Evolutionary conservation across 495 filamentous ascomycete genomes (phyloP), one percentile per base, ranked within the genome.

Genomic region (Aspergillus hancockii): DNA sequence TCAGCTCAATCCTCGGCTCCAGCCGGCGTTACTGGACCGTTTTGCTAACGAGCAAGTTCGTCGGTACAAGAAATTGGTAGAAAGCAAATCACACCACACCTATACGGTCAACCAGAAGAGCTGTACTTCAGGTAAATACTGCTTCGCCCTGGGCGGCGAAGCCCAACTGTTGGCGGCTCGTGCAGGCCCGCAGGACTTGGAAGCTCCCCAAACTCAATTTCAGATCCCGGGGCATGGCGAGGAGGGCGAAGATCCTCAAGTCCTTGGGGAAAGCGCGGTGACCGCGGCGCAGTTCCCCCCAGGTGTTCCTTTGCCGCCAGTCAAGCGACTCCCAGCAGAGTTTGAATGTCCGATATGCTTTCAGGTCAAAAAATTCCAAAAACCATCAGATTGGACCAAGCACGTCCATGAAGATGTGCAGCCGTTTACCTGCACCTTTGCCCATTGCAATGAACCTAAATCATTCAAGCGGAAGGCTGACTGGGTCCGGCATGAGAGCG

Each of bases 351-450:
- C 90, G 31, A 77, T 97, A 21, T 97, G 93, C 74, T 97, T 92
- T 78, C 84, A 88, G 64, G 84, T 89, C 45, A 96, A 96, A 74
- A 92, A 88, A 61, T 92, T 96, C 69, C 84, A 88, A 63, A 98
- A 98, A 72, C 93, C 93, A 31, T 97, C 93, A 0, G 93, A 98
- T 74, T 98, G 93, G 93, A 95, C 93, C 14, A 98, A 98, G 70
- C 93, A 98, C 66, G 90, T 98, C 7, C 91, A 96, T 66, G 93
- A 98, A 71, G 93, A 98, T 68, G 85, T 97, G 12, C 90, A 95
- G 67, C 93, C 93, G 5, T 98, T 97, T 65, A 96, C 92, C 9
- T 98, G 93, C 74, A 98, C 92, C 0, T 97, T 94, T 72, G 83
- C 86, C 13, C 76, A 86, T 25, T 98, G 93, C 73, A 83, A 79